Conservation (phyloP, 768 basidiomycete genomes). For the Suillus paluster region DNA sequence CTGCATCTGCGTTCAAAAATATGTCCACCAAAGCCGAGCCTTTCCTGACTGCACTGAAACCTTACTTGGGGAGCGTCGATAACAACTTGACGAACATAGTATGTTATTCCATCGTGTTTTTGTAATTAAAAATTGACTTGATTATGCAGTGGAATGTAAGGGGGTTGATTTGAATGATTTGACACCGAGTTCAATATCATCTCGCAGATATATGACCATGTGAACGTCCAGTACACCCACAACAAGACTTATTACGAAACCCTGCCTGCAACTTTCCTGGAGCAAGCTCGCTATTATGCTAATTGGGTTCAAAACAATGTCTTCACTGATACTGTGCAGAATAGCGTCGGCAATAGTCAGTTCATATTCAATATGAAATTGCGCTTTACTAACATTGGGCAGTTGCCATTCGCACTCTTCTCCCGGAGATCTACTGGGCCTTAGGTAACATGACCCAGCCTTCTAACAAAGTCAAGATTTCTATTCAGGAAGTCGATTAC, state of each 20-base stretch:
- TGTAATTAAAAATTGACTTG: neutral
- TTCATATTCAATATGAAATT: conserved; percentile 3
- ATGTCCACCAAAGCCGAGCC: conserved; percentile 54
- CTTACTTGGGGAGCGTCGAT: conserved; percentile 65
- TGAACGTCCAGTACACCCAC: conserved; percentile 45
- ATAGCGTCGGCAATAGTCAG: conserved; percentile 43
- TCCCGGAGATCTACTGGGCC: conserved; percentile 33
- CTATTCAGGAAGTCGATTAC: conserved; percentile 35
- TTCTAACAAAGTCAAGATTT: conserved; percentile 29
- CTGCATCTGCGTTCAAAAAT: conserved; percentile 62
- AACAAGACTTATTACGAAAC: conserved; percentile 36
- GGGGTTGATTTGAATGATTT: neutral
- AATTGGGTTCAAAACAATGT: conserved; percentile 46
- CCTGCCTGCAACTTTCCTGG: conserved; percentile 28
- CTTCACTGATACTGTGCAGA: conserved; percentile 33
- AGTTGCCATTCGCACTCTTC: conserved; percentile 38
- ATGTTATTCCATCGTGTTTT: conserved; percentile 26
- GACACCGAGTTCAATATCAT: neutral
- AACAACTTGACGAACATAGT: conserved; percentile 65
- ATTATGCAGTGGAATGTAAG: neutral
- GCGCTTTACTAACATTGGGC: neutral
- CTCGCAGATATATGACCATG: conserved; percentile 38
- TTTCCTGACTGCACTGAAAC: conserved; percentile 63
- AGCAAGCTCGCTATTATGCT: conserved; percentile 38
- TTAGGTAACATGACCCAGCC: conserved; percentile 28